phyloP scores from a whole-genome alignment of 768 basidiomycete species.

The Macrolepiota albuminosa region DNA sequence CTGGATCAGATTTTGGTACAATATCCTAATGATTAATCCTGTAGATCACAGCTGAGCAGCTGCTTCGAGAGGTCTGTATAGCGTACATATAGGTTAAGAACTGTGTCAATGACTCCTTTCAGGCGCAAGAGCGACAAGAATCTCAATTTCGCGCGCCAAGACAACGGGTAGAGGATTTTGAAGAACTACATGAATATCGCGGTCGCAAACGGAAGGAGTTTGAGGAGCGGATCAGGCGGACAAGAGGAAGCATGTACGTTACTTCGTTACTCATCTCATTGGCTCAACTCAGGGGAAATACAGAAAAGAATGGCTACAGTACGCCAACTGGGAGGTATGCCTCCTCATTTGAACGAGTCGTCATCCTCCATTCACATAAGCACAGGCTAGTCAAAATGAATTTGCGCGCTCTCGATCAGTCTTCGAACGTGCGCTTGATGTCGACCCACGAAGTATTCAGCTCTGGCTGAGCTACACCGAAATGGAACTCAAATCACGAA shows the following conservation, averaged over 20 bases:
- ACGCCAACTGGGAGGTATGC: conserved; percentile 80
- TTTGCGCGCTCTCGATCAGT: conserved; percentile 92
- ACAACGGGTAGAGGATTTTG: conserved; percentile 95
- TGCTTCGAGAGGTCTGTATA: conserved; percentile 77
- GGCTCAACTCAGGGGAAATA: not conserved
- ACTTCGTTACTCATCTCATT: not conserved
- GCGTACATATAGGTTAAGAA: not conserved
- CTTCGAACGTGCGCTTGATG: conserved; percentile 95
- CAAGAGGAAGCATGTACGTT: conserved; percentile 73
- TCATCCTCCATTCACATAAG: conserved; percentile 1
- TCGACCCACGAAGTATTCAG: conserved; percentile 85
- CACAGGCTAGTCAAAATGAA: conserved; percentile 86
- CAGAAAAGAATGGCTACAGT: conserved; percentile 85
- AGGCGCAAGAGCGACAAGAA: conserved; percentile 98
- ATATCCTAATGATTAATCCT: conserved; percentile 8
- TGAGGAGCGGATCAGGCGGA: conserved; percentile 81
- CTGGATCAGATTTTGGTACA: not conserved
- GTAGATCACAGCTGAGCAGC: conserved; percentile 97
- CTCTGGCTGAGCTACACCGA: conserved; percentile 95
- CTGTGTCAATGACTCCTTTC: conserved; percentile 1
- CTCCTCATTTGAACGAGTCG: not conserved
- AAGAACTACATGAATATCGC: conserved; percentile 86
- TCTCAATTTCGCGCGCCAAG: conserved; percentile 86
- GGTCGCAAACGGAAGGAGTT: conserved; percentile 92
- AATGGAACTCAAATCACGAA: conserved; percentile 97